Percentiles rank a stretch among this genome's conserved stretches.
phyloP scores from a whole-genome alignment of 2,329 filamentous ascomycete genomes.

The Colletotrichum horii region DNA sequence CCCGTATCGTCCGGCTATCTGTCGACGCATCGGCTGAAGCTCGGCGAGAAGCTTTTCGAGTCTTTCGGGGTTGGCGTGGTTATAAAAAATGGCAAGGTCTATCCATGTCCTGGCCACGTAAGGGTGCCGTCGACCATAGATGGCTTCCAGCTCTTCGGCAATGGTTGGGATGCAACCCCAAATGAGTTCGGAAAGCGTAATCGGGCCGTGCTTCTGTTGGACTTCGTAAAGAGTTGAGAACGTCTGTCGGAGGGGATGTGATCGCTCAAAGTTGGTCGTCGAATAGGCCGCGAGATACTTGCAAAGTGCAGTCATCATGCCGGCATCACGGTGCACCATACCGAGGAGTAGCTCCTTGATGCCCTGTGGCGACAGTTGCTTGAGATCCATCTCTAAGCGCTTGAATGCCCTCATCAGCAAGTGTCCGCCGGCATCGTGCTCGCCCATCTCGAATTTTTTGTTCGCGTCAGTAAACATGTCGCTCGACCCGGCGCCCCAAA shows the following conservation, averaged over 20 bases:
- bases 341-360: constrained; percentile 48
- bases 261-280: constrained; percentile 46
- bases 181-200: constrained; percentile 46
- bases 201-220: constrained; percentile 48
- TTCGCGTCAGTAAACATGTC: constrained; percentile 50
- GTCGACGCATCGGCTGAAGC: constrained; percentile 38
- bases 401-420: constrained; percentile 48
- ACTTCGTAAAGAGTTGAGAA: constrained; percentile 49
- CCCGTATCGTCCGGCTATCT: constrained; percentile 40
- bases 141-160: constrained; percentile 49
- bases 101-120: constrained; percentile 48
- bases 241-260: constrained; percentile 47
- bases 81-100: constrained; percentile 45
- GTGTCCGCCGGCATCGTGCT: constrained; percentile 43
- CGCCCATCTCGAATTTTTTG: constrained; percentile 44
- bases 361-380: constrained; percentile 46
- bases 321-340: constrained; percentile 48
- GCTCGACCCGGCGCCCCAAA: constrained; percentile 49
- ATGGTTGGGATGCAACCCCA: constrained; percentile 46
- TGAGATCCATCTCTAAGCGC: constrained; percentile 46
- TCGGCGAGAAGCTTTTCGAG: constrained; percentile 42
- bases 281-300: constrained; percentile 50
- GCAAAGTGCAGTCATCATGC: constrained; percentile 50
- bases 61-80: constrained; percentile 39
- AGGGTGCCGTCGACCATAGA: constrained; percentile 47